These are phyloP conservation scores for Gnetum montanum DNA, from an alignment of 75 land plant genomes.

Conservation along the genomic window DNA sequence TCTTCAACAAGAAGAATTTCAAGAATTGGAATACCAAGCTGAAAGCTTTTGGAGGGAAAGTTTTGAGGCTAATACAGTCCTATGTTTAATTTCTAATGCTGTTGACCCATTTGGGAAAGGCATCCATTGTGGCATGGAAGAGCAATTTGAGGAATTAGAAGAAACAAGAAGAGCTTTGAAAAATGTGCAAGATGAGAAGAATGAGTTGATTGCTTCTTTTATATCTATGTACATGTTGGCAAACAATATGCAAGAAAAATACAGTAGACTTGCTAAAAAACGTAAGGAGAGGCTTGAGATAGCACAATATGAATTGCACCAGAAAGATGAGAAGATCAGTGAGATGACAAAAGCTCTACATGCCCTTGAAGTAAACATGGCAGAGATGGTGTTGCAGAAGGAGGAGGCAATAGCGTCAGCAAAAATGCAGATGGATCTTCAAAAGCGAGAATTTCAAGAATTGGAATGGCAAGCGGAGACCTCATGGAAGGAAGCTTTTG, in stretches of 20 bases:
- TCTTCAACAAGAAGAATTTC: slow-evolving; percentile 11
- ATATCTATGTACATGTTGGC: background rate
- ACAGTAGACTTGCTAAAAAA: no score
- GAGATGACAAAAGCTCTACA: slow-evolving; percentile 2
- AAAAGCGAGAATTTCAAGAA: slow-evolving; percentile 9
- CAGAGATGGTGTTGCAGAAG: background rate
- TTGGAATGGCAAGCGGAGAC: slow-evolving; percentile 8
- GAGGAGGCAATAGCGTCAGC: no score
- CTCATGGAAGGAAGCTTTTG: slow-evolving; percentile 6
- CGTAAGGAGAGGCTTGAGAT: no score
- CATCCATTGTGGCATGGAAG: slow-evolving; percentile 6
- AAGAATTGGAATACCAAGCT: slow-evolving; percentile 7
- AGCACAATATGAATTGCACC: background rate
- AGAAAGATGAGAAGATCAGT: slow-evolving; percentile 8
- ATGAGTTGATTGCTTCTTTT: slow-evolving; percentile 1
- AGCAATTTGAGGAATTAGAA: slow-evolving; percentile 5
- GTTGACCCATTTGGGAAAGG: slow-evolving; percentile 2
- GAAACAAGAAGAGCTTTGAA: background rate
- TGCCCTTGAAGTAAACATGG: background rate
- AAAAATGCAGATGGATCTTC: no score
- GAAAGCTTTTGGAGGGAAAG: slow-evolving; percentile 5
- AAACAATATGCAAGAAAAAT: slow-evolving; percentile 4
- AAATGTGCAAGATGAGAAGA: background rate
- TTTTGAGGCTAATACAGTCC: slow-evolving; percentile 6
- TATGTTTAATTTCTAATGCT: slow-evolving; percentile 8